Base-by-base conservation (phyloP, 1,284 basidiomycete genomes). In the Hymenochaete sp. region DNA sequence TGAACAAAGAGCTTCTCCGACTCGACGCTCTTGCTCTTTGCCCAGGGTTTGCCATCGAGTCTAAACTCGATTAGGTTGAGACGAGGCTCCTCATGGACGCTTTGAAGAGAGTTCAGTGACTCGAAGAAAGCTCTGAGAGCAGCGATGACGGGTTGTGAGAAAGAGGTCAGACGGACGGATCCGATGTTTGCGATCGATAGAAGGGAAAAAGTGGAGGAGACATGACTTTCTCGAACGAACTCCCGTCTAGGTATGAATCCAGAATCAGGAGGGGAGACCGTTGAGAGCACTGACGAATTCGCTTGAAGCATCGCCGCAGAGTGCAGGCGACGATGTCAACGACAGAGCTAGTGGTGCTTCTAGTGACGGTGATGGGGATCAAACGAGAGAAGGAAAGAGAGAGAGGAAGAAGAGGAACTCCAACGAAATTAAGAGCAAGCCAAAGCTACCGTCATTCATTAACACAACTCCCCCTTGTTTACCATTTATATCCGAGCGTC, bases 1-100 rank as follows among this genome's bases (percentile, higher is more conserved):
- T 81, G 73, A 48, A 86, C 62, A 38, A 87, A 65, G 48, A 87
- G 72, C 52, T 73, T 76, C 60, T 87, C 84, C 21, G 81, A 72
- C 25, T 67, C 61, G 43, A 75, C 62, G 53, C 67, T 76, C 67
- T 82, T 86, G 41, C 80, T 64, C 53, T 69, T 77, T 28, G 72
- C 64, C 82, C 82, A 86, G 36, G 82, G 82, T 60, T 79, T 84
- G 19, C 74, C 75, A 27, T 75, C 70, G 28, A 86, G 67, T 22
- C 67, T 61, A 52, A 82, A 79, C 62, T 86, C 81, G 60, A 67
- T 76, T 50, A 81, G 68, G 51, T 75, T 75, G 42, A 79, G 72
- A n/a, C 62, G 52, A 0, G 64, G 53, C 57, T 81, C 74, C 61
- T 84, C 76, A 36, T 77, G 70, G 45, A 70, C 68, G 36, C 61